phyloP scores from a whole-genome alignment of 495 filamentous ascomycete species.

The Platismatia glauca region DNA sequence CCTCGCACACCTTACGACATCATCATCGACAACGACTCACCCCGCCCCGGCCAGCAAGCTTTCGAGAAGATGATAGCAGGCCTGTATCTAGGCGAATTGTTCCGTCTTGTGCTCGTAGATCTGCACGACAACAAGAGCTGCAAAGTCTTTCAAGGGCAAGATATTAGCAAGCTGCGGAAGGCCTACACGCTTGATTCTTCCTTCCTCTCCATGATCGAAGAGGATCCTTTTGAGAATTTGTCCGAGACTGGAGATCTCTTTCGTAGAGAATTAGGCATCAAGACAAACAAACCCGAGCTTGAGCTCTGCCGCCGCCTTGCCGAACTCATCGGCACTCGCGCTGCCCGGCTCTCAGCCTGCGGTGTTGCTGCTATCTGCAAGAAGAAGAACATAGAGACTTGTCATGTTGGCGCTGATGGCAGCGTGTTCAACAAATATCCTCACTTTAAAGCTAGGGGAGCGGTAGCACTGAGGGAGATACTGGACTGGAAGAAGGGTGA shows the following conservation, averaged over 20 bases:
- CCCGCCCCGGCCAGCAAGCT: conserved; percentile 87
- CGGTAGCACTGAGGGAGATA: conserved; percentile 83
- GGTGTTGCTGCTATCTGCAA: conserved; percentile 91
- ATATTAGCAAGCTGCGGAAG: conserved; percentile 67
- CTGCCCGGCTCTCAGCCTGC: conserved; percentile 84
- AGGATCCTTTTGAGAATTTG: conserved; percentile 91
- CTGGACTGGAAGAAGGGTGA: conserved; percentile 76
- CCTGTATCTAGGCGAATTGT: conserved; percentile 90
- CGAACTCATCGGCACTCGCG: conserved; percentile 89
- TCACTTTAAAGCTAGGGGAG: conserved; percentile 87
- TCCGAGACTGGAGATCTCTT: conserved; percentile 77
- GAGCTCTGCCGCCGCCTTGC: conserved; percentile 80
- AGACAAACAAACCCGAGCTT: conserved; percentile 60
- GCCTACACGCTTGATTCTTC: conserved; percentile 83
- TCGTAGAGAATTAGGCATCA: conserved; percentile 59
- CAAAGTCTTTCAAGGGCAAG: conserved; percentile 74
- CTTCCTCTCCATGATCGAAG: conserved; percentile 92
- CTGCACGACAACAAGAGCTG: conserved; percentile 67
- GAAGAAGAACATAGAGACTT: conserved; percentile 80
- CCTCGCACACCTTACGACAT: conserved; percentile 78
- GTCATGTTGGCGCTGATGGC: conserved; percentile 92
- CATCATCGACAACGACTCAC: conserved; percentile 84
- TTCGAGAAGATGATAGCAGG: conserved; percentile 99
- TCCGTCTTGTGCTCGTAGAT: conserved; percentile 82
- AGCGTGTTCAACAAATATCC: conserved; percentile 98